Base-by-base conservation (phyloP, 495 filamentous ascomycete species). In the Hypoxylon crocopeplum region DNA sequence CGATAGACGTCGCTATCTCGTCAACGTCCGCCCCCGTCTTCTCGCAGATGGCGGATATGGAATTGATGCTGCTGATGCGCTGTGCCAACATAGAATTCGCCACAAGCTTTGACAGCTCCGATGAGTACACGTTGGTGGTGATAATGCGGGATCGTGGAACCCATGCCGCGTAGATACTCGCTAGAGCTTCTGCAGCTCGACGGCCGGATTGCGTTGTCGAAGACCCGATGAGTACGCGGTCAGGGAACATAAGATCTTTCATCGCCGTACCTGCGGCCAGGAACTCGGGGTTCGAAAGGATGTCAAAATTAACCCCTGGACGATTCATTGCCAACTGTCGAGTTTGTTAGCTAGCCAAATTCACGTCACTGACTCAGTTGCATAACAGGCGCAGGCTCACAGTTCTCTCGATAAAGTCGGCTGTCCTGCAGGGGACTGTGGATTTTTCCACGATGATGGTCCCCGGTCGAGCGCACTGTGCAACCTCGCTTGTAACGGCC, bases 201-300 rank as follows among this genome's bases (percentile, higher is more conserved):
- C 73, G 75, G 10, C 88, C 89, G 1, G 77, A 63, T 2, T 72
- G 50, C 0, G 84, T 89, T 10, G 72, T 71, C 1, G 81, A 72
- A 1, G 86, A 91, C 16, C 91, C 91, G 64, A 95, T 92, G 17
- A 93, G 76, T 8, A 93, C 83, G 7, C 91, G 84, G 52, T 91
- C 88, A 3, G 91, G 91, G n/a, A 75, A 62, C 47, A 88, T 79
- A 15, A 93, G 73, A 64, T 93, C 85, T 7, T 80, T 66, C 51
- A 93, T 79, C 0, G 91, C 91, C 0, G 87, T 90, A 12, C 91
- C 91, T 55, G 91, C 89, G 7, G 91, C 86, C 0, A 93, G 76
- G 57, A 93, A 93, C 62, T 95, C 90, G 2, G 91, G 91, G 67
- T 93, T 95, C 8, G 89, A 92, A 3, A 95, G 80, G 20, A 95